Conservation (phyloP, 192 early-diverging fungal genomes). For the Linnemannia elongata region DNA sequence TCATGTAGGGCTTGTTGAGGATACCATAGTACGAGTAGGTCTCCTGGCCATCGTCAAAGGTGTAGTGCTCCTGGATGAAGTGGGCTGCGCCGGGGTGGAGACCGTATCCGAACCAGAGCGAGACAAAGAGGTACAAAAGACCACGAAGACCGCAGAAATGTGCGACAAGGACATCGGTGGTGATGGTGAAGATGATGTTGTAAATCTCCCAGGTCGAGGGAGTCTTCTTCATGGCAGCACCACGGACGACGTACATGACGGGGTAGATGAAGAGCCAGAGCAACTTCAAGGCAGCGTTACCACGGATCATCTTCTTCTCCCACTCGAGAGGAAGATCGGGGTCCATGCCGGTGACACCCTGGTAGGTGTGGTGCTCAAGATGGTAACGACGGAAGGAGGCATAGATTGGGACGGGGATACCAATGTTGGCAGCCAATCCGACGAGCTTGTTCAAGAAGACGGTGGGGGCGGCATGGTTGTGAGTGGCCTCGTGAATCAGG, state of each 20-base stretch:
- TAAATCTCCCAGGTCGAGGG: conserved; percentile 84
- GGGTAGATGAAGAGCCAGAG: conserved; percentile 89
- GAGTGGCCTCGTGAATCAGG: conserved; percentile 93
- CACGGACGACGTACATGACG: conserved; percentile 87
- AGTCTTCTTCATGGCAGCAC: conserved; percentile 74
- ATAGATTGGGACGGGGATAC: conserved; percentile 84
- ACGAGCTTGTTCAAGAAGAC: conserved; percentile 85
- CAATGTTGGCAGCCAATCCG: conserved; percentile 88
- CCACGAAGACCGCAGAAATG: conserved; percentile 73
- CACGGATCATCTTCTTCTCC: conserved; percentile 84
- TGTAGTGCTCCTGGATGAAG: conserved; percentile 98
- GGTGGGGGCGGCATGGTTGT: conserved; percentile 83
- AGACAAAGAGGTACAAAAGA: conserved; percentile 75
- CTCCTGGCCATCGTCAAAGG: conserved; percentile 92
- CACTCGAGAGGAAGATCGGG: conserved; percentile 92
- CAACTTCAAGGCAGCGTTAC: conserved; percentile 76
- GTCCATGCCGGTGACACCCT: conserved; percentile 94
- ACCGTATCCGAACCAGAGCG: conserved; percentile 86
- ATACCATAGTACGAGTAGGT: conserved; percentile 98
- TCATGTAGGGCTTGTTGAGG: conserved; percentile 89
- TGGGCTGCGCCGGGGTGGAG: conserved; percentile 95
- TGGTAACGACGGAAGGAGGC: conserved; percentile 90
- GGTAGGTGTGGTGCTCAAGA: conserved; percentile 97
- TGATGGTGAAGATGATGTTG: conserved; percentile 80
- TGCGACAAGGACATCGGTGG: conserved; percentile 67